These are phyloP conservation scores for Malus domestica DNA, from an alignment of 306 rosid species.

Conservation along the genomic window DNA sequence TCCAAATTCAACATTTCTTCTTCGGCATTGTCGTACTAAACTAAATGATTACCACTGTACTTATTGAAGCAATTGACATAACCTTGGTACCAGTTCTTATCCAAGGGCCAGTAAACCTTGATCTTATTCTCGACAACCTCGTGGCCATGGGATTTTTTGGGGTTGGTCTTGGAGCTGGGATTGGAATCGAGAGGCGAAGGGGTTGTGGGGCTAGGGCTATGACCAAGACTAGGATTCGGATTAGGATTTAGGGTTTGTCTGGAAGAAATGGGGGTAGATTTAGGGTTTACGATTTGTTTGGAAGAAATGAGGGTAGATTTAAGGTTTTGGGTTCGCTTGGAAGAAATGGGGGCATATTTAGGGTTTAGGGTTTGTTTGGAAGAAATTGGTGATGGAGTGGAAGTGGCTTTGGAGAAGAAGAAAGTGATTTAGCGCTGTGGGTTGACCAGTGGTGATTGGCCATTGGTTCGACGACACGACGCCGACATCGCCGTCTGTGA, in stretches of 20 bases:
- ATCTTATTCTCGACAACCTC: constrained; percentile 63
- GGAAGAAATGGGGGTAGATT: neutral
- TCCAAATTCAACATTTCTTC: constrained; percentile 53
- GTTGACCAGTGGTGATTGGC: constrained; percentile 69
- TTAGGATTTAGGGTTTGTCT: neutral
- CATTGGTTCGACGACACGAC: constrained; percentile 60
- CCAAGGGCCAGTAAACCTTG: constrained; percentile 79
- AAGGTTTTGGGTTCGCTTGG: neutral
- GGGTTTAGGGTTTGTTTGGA: too few relatives aligned
- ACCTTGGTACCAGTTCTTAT: constrained; percentile 78
- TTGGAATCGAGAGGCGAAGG: constrained; percentile 61
- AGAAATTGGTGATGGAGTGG: constrained; percentile 10
- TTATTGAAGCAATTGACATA: constrained; percentile 43
- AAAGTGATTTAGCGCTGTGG: constrained; percentile 84
- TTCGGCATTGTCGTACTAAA: constrained; percentile 68
- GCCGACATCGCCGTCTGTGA: constrained; percentile 36
- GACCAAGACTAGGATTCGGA: constrained; percentile 10
- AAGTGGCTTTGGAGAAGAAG: constrained; percentile 43
- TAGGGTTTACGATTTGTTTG: constrained; percentile 16
- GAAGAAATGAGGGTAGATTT: neutral
- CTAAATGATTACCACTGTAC: constrained; percentile 40
- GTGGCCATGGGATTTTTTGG: constrained; percentile 16
- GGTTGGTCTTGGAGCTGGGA: constrained; percentile 6
- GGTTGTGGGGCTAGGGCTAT: constrained; percentile 27
- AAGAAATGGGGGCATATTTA: neutral